Evolutionary conservation across 2,329 filamentous ascomycete species (phyloP), one percentile per base, ranked within the genome.

Genomic region (Fusarium goolgardi): DNA sequence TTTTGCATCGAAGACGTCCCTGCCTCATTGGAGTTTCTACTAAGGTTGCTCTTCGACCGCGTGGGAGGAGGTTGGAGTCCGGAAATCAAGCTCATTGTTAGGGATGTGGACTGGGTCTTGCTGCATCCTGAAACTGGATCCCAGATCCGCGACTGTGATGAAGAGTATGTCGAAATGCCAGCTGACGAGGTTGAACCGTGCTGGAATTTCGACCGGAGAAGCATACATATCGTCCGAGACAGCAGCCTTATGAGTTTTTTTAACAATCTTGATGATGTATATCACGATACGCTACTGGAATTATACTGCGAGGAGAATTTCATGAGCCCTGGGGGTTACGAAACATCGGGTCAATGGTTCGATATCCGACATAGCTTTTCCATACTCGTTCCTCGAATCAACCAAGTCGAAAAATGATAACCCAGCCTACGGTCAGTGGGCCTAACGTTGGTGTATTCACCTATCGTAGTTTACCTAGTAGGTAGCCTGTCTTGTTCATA

Each of bases 201-300:
- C 3, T 18, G 16, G 16, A 8, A 20, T 20, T 7, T 2, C 6
- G 12, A 39, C 11, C 35, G 11, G 6, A 12, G 2, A 12, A n/a
- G n/a, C n/a, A 5, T 1, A 25, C 8, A 2, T 35, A 18, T 49
- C 16, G 20, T 4, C 9, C 16, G 3, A 5, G 12, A 16, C 20
- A 35, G 7, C 7, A 7, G 11, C 6, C 31, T 49, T 25, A 6
- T 13, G 2, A 18, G 25, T 10, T 50, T 50, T 9, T 50, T 50
- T 10, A 3, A 37, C 3, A 7, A 35, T 27, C 21, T 50, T 8
- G 9, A 12, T 13, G 5, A 13, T 2, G 9, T 20, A 13, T 27
- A 25, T 16, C 10, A 37, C 3, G 9, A 3, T 3, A 4, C 1
- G 0, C 8, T 25, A 10, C 20, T n/a, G 6, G 21, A 21, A 1